phyloP scores from a whole-genome alignment of 2,329 filamentous ascomycete species.

The Exophiala oligosperma region DNA sequence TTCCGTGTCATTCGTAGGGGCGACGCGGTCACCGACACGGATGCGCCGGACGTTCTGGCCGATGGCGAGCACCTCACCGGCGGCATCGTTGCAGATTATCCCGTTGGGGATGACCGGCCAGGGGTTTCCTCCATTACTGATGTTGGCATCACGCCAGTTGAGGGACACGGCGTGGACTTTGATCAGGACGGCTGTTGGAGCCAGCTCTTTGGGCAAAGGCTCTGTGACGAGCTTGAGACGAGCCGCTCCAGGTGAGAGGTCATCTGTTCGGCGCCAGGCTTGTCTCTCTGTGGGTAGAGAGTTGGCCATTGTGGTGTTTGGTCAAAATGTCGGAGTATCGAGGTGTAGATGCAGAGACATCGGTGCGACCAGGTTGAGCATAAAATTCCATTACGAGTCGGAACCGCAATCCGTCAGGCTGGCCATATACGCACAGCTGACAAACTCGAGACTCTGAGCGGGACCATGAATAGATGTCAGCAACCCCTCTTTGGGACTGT shows the following conservation, averaged over 20 bases:
- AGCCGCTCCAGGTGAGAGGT: constrained; percentile 34
- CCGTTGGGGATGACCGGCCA: constrained; percentile 38
- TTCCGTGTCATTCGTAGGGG: constrained; percentile 41
- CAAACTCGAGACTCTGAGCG: too few species aligned
- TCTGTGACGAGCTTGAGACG: constrained; percentile 40
- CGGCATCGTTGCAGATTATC: constrained; percentile 42
- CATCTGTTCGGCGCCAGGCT: constrained; percentile 37
- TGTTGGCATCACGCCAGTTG: constrained; percentile 55
- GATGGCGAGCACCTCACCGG: constrained; percentile 42
- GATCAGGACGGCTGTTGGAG: constrained; percentile 44
- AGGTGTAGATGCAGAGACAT: too few species aligned
- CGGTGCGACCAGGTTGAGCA: too few species aligned
- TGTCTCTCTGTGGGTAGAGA: constrained; percentile 23
- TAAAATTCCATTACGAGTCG: too few species aligned
- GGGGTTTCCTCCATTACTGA: constrained; percentile 42
- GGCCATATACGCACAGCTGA: too few species aligned
- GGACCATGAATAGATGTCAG: too few species aligned
- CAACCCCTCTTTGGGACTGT: too few species aligned
- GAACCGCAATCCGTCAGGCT: too few species aligned
- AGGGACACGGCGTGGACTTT: constrained; percentile 54
- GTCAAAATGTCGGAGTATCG: too few species aligned
- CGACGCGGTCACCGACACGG: constrained; percentile 38
- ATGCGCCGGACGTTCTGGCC: constrained; percentile 40
- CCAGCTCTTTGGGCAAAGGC: constrained; percentile 33
- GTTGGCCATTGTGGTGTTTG: constrained; percentile 3